These are phyloP conservation scores for Carex cristatella DNA, from an alignment of 176 grass and related monocot genomes.

Conservation along the genomic window DNA sequence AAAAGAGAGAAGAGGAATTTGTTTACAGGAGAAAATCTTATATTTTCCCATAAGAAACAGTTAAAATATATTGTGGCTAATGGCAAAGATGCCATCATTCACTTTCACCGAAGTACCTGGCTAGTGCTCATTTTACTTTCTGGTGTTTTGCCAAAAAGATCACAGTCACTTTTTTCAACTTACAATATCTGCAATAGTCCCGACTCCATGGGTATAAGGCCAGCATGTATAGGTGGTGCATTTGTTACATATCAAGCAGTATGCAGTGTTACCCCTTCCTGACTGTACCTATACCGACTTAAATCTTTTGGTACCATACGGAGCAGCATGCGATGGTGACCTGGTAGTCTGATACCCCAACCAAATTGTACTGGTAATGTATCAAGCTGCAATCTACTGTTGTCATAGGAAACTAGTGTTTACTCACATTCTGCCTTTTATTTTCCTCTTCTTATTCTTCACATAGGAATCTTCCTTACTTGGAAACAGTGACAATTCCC, in stretches of 20 bases:
- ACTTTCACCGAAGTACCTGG: neutral
- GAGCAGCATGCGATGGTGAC: neutral
- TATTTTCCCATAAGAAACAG: neutral
- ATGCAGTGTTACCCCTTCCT: neutral
- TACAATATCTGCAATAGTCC: neutral
- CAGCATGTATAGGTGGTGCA: too few species aligned
- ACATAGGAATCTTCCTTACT: conserved; percentile 44
- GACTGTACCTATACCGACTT: neutral
- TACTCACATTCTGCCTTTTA: neutral
- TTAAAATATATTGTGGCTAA: neutral
- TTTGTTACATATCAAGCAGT: neutral
- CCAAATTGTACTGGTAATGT: neutral
- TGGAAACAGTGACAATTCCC: conserved; percentile 54
- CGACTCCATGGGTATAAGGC: neutral
- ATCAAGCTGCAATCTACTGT: neutral
- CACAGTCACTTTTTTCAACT: neutral
- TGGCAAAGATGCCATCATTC: neutral
- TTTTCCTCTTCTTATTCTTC: conserved; percentile 18
- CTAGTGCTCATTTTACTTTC: neutral
- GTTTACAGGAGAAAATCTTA: neutral
- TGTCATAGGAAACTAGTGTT: neutral
- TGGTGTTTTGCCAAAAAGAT: neutral
- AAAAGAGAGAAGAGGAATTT: neutral
- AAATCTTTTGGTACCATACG: neutral
- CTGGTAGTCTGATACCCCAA: neutral